Evolutionary conservation across 768 basidiomycete species (phyloP), one percentile per base, ranked within the genome.

Genomic region (Suillus decipiens): DNA sequence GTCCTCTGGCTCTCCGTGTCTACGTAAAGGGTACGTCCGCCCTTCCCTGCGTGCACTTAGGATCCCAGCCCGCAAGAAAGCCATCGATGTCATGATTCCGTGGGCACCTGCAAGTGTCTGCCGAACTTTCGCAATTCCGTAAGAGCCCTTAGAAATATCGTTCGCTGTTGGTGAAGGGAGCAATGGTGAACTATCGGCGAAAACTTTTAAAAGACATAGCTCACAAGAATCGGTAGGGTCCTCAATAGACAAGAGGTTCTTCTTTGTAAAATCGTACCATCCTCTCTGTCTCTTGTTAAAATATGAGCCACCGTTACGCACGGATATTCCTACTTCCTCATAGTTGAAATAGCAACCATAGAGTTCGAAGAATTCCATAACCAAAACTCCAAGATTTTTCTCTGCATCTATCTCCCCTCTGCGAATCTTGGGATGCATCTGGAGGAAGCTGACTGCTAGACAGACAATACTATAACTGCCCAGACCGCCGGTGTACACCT

Each of bases 361-460:
- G 14, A 96, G 81, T 80, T 99, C 96, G 71, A 99, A 97, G 73
- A 99, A 98, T 76, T 99, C 97, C 81, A 98, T 86, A 51, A 97
- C 83, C 61, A 99, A 78, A n/a, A 96, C 92, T 2, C 97, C 97
- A 11, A 99, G 81, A 71, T 99, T 99, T 69, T 85, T 81, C 67
- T 88, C 86, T 0, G 95, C 86, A 68, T 96, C 88, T 34, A 99
- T 93, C 75, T 96, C 93, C 0, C 88, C 92, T 61, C 86, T 76
- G 45, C 96, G 88, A 64, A 99, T 87, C 74, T 96, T 96, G 2
- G 97, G 97, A 69, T 99, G 97, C 84, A 97, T 93, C 82, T 99
- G 97, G 55, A 99, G 80, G 73, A 99, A 99, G 74, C 88, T 93
- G 67, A 98, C 86, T 12, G 90, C 95, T 61, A 99, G 76, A 74